Evolutionary conservation across 2,329 filamentous ascomycete genomes (phyloP).

Genomic region (Cadophora sp.): DNA sequence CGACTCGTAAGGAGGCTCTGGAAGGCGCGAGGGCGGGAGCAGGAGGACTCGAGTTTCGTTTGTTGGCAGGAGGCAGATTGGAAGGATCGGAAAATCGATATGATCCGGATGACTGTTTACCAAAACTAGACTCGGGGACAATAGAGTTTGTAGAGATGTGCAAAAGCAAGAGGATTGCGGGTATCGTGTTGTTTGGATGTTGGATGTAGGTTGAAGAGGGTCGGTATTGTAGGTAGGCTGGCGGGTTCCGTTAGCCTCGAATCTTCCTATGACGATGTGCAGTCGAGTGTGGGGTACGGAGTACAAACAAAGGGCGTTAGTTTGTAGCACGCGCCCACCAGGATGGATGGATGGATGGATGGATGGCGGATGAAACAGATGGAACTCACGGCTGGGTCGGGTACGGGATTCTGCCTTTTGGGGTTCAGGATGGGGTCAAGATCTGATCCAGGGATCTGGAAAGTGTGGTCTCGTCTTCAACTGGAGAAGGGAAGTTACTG

Average conservation of each 20-base stretch:
- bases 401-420: background rate
- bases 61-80: constrained; percentile 2
- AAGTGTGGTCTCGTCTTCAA: background rate
- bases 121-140: background rate
- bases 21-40: constrained; percentile 12
- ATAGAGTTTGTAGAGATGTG: background rate
- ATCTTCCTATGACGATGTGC: constrained; percentile 22
- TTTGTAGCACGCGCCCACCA: constrained; percentile 19
- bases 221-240: constrained; percentile 3
- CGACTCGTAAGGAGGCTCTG: constrained; percentile 42
- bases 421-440: background rate
- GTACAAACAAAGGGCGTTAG: constrained; percentile 20
- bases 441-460: constrained; percentile 8
- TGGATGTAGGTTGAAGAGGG: background rate
- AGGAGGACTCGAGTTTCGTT: background rate
- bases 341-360: constrained; percentile 5
- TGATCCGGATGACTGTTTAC: background rate
- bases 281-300: constrained; percentile 19
- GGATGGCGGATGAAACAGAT: background rate
- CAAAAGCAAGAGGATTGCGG: background rate
- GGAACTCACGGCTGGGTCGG: constrained; percentile 10
- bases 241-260: constrained; percentile 13
- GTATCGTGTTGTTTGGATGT: background rate
- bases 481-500: constrained; percentile 9
- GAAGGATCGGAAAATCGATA: background rate